These are phyloP conservation scores for Mortierella hygrophila DNA, from an alignment of 192 early-diverging fungal genomes.

Conservation along the genomic window DNA sequence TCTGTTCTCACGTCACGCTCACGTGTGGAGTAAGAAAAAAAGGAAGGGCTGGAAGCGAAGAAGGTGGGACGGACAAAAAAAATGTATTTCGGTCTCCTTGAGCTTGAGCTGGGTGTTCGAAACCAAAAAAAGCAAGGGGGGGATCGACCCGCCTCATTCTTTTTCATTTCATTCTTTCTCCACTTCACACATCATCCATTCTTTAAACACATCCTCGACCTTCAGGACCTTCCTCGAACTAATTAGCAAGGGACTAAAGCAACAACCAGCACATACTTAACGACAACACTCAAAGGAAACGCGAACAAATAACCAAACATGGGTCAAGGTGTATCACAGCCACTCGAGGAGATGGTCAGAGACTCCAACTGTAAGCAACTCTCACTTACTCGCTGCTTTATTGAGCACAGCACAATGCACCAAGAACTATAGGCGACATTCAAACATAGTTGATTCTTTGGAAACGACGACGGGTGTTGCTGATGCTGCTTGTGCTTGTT, in stretches of 20 bases:
- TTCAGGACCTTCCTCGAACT: no score
- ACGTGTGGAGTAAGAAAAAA: not conserved
- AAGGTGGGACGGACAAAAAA: not conserved
- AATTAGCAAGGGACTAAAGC: no score
- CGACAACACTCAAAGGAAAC: not conserved
- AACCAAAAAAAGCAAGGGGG: conserved; percentile 1
- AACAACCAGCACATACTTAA: not conserved
- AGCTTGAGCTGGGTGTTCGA: not conserved
- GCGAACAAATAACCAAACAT: conserved; percentile 44
- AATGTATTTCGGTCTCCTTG: not conserved
- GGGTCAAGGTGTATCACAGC: conserved; percentile 75
- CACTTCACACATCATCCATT: not conserved
- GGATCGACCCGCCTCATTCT: not conserved
- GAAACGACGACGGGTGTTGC: no score
- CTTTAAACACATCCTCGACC: not conserved
- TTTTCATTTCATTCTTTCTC: not conserved
- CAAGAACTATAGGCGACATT: no score
- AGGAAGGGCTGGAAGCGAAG: not conserved
- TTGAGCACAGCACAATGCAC: no score
- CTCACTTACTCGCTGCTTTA: not conserved
- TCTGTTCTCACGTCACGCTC: conserved; percentile 2
- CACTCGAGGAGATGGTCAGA: conserved; percentile 83
- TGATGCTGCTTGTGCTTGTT: no score
- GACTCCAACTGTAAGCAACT: conserved; percentile 78
- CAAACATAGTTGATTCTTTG: no score